Percentiles rank a stretch among this genome's conserved stretches.
Evolutionary conservation across 2,329 filamentous ascomycete species (phyloP).

Genomic region (Fusarium concolor): DNA sequence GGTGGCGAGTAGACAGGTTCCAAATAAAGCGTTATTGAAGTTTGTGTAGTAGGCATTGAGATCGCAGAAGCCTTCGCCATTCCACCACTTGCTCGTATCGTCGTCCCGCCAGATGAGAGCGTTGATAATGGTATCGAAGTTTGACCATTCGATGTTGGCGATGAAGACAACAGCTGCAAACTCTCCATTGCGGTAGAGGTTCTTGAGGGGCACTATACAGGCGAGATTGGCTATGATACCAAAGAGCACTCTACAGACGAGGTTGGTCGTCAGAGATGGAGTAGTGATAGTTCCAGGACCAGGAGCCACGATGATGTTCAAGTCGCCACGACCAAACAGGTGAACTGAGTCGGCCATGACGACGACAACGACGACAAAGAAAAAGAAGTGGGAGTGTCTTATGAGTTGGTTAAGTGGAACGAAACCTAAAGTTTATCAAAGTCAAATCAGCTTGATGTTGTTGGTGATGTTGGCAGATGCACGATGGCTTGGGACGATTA

Average conservation of each 20-base stretch:
- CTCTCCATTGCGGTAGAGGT: constrained; percentile 65
- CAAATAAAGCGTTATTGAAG: constrained; percentile 59
- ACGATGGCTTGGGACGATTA: constrained; percentile 16
- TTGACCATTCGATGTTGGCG: constrained; percentile 57
- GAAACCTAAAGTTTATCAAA: neutral
- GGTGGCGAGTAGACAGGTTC: constrained; percentile 64
- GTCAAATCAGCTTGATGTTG: constrained; percentile 18
- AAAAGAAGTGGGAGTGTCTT: neutral
- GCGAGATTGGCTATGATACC: constrained; percentile 58
- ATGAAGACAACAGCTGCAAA: constrained; percentile 65
- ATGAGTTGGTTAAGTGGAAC: neutral
- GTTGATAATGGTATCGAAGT: constrained; percentile 62
- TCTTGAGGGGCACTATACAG: constrained; percentile 63
- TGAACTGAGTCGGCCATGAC: constrained; percentile 32
- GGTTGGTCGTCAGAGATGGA: constrained; percentile 56
- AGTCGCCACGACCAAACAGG: constrained; percentile 37
- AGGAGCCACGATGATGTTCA: constrained; percentile 39
- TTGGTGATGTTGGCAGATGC: constrained; percentile 16
- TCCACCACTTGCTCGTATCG: constrained; percentile 62
- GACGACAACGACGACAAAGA: neutral
- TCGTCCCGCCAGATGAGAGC: constrained; percentile 66
- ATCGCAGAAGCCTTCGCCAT: constrained; percentile 66
- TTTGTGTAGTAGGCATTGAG: constrained; percentile 62
- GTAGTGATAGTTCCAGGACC: constrained; percentile 44
- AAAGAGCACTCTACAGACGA: constrained; percentile 61